phyloP scores from a whole-genome alignment of 2,329 filamentous ascomycete species.

The Chaetomium strumarium region DNA sequence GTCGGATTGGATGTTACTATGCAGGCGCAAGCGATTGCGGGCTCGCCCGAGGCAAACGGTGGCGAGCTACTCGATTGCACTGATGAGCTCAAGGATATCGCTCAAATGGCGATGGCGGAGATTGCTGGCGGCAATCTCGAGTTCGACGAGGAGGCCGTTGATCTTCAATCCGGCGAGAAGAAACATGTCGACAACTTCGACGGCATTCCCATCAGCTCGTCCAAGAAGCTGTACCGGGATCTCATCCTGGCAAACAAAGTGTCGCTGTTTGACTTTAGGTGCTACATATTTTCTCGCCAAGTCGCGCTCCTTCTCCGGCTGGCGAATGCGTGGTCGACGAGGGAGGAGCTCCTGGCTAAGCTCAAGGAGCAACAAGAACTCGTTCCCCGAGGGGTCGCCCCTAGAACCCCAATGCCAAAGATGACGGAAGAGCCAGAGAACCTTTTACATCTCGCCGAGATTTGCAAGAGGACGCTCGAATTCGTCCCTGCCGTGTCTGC shows the following conservation, averaged over 20 bases:
- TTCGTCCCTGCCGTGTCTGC: slow-evolving; percentile 79
- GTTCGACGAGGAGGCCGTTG: slow-evolving; percentile 31
- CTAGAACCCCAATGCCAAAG: slow-evolving; percentile 42
- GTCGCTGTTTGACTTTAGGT: slow-evolving; percentile 90
- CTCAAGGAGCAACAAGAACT: slow-evolving; percentile 57
- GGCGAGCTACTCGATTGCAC: slow-evolving; percentile 68
- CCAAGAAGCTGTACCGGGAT: slow-evolving; percentile 78
- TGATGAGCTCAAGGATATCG: slow-evolving; percentile 61
- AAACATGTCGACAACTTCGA: slow-evolving; percentile 38
- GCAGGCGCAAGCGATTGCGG: slow-evolving; percentile 60
- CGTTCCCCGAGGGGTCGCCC: slow-evolving; percentile 51
- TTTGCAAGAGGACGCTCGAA: slow-evolving; percentile 74
- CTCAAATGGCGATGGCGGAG: slow-evolving; percentile 45
- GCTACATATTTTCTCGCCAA: slow-evolving; percentile 89
- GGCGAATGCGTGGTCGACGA: slow-evolving; percentile 64
- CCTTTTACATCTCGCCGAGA: slow-evolving; percentile 72
- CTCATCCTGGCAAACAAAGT: slow-evolving; percentile 93
- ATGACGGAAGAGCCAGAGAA: slow-evolving; percentile 63
- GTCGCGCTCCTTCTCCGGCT: slow-evolving; percentile 74
- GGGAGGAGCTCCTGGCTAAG: slow-evolving; percentile 57
- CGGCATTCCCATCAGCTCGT: slow-evolving; percentile 56
- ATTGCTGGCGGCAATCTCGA: slow-evolving; percentile 22
- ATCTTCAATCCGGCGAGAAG: slow-evolving; percentile 30
- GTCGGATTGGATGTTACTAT: slow-evolving; percentile 80
- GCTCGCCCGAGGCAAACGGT: slow-evolving; percentile 58